These are phyloP conservation scores for Pyrenochaeta sp. DNA, from an alignment of 2,329 filamentous ascomycete genomes.

Conservation along the genomic window DNA sequence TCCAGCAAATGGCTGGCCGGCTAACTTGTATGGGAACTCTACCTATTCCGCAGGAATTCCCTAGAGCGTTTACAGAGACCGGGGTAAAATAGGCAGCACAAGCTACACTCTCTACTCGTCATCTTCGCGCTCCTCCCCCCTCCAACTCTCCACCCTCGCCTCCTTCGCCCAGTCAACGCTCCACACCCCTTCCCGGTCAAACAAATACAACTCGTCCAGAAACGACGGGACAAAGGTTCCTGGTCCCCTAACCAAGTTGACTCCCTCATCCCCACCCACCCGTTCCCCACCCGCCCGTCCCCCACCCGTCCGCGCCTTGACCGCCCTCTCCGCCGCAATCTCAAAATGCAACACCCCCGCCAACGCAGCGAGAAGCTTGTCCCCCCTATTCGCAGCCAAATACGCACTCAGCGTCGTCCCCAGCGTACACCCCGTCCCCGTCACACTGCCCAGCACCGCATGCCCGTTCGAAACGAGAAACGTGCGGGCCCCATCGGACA, in stretches of 20 bases:
- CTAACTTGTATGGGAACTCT: too few relatives aligned
- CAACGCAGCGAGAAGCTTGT: conserved; percentile 70
- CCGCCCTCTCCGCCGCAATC: conserved; percentile 75
- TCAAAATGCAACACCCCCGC: conserved; percentile 81
- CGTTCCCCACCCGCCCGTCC: too few relatives aligned
- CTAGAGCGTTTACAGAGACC: too few relatives aligned
- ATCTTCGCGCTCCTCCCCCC: conserved; percentile 15
- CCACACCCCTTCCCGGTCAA: too few relatives aligned
- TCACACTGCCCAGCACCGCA: conserved; percentile 71
- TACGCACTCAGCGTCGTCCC: conserved; percentile 82
- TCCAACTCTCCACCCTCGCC: conserved; percentile 28
- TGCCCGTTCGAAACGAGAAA: conserved; percentile 80
- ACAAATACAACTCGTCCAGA: conserved; percentile 75
- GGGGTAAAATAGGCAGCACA: too few relatives aligned
- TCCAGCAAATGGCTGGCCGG: too few relatives aligned
- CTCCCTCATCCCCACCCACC: conserved; percentile 58
- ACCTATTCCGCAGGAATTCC: too few relatives aligned
- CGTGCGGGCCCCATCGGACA: conserved; percentile 76
- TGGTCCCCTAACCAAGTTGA: conserved; percentile 81
- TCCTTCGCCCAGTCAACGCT: conserved; percentile 12
- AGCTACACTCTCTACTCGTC: neutral
- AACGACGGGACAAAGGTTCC: conserved; percentile 88
- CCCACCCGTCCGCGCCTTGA: too few relatives aligned
- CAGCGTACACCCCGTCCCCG: conserved; percentile 80
- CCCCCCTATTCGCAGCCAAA: conserved; percentile 58